Evolutionary conservation across 2,329 filamentous ascomycete genomes (phyloP), one percentile per base, ranked within the genome.

Genomic region (Talaromyces rugulosus): DNA sequence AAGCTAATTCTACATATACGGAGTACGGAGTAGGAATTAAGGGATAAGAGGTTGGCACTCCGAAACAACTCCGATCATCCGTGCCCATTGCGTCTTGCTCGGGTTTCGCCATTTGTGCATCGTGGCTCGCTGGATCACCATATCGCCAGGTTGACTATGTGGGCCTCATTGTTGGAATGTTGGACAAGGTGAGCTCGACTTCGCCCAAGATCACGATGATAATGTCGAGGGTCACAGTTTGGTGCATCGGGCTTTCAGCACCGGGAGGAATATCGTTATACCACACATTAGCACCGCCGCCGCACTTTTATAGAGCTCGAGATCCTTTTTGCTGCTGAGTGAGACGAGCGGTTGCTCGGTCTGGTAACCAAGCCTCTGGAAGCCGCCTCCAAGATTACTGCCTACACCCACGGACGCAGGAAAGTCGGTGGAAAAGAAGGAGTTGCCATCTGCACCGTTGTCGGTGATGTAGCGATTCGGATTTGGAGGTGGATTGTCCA

Each of bases 91-190:
- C 16, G 76, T 80, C 58, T 71, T 64, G 63, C 77, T 81, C 12
- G 74, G 69, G 63, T 85, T 85, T 55, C 75, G 70, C 83, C 82
- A 85, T 34, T 77, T 78, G 69, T 86, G 84, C 74, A 80, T 82
- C 2, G 83, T 85, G 0, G 78, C 82, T 51, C 84, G 74, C 71
- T 86, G 83, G 18, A 86, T 79, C 9, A 79, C 80, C n/a, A 85
- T 72, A 67, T 86, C 83, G 2, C 84, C 84, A 9, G 77, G 73
- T 74, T 72, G 77, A 86, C 73, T 28, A 74, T 62, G 54, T 75
- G 75, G 58, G 69, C 75, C 61, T 81, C 81, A 2, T 83, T 83
- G 18, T 78, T 78, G 63, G 84, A 83, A 4, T 83, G 18, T 78
- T 78, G 63, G 84, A 83, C 4, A 86, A 70, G 3, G 79, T 62